phyloP scores from a whole-genome alignment of 1,284 basidiomycete genomes.

The Neonothopanus nambi region DNA sequence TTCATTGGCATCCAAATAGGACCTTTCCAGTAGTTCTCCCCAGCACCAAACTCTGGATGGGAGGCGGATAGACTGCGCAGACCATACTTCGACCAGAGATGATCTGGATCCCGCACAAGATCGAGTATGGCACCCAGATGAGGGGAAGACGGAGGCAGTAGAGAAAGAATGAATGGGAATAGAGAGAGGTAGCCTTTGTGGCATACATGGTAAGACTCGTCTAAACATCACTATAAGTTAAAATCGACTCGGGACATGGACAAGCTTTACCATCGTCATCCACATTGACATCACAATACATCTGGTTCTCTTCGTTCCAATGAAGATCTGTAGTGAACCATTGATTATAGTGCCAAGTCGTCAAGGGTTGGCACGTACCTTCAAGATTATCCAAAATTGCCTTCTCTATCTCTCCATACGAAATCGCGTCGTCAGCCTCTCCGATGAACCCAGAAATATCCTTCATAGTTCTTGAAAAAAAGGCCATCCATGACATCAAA shows the following conservation, averaged over 20 bases:
- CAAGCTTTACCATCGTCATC: conserved; percentile 69
- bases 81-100: conserved; percentile 90
- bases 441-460: conserved; percentile 84
- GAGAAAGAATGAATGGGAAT: conserved; percentile 86
- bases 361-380: conserved; percentile 49
- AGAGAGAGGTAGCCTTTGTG: conserved; percentile 91
- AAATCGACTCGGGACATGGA: not conserved
- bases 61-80: conserved; percentile 83
- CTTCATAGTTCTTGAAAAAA: conserved; percentile 88
- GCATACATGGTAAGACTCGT: conserved; percentile 89
- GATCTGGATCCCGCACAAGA: conserved; percentile 74
- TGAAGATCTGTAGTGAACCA: conserved; percentile 69
- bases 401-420: conserved; percentile 75
- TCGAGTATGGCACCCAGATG: conserved; percentile 81
- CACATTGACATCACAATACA: conserved; percentile 92
- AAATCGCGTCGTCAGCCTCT: conserved; percentile 76
- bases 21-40: conserved; percentile 96
- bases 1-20: conserved; percentile 98
- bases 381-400: conserved; percentile 87
- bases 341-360: not conserved
- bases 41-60: conserved; percentile 86
- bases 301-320: conserved; percentile 85
- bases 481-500: conserved; percentile 93
- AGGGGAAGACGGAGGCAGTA: conserved; percentile 75
- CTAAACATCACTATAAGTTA: conserved; percentile 40